Conservation (phyloP, 176 grass and related monocot species). For the Zoysia japonica region DNA sequence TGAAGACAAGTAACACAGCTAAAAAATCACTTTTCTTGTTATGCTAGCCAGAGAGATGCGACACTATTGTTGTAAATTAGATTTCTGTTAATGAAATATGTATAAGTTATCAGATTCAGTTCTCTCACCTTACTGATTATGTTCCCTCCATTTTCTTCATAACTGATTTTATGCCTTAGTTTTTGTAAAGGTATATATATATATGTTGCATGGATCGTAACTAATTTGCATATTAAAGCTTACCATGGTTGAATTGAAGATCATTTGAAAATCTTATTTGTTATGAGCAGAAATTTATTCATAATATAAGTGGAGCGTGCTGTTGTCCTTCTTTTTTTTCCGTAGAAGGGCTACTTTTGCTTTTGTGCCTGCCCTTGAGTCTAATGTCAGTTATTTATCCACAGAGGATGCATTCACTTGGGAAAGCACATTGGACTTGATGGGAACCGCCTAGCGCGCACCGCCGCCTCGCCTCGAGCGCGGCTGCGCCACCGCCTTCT, state of each 20-base stretch:
- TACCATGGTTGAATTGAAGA: background rate
- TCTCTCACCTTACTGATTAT: background rate
- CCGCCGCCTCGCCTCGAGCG: too few relatives aligned
- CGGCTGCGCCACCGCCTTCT: too few relatives aligned
- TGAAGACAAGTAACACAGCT: background rate
- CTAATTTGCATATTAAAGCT: background rate
- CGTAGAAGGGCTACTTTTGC: background rate
- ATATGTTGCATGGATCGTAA: background rate
- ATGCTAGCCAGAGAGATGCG: background rate
- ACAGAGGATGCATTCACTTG: slow-evolving; percentile 29
- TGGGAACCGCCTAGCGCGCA: too few relatives aligned
- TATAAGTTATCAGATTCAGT: background rate
- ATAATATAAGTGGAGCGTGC: background rate
- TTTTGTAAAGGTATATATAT: background rate
- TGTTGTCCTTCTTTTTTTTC: slow-evolving; percentile 9
- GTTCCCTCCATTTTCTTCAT: background rate
- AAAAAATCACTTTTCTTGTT: background rate
- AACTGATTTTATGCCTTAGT: background rate
- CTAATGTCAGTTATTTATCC: slow-evolving; percentile 38
- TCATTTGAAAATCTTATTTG: background rate
- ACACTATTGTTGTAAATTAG: background rate
- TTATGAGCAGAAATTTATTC: background rate
- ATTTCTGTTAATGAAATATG: background rate
- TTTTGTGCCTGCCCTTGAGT: slow-evolving; percentile 15
- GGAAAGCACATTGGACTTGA: too few relatives aligned